Evolutionary conservation across 129 eudicot genomes (phyloP), one percentile per base, ranked within the genome.

Genomic region (Tanacetum coccineum): DNA sequence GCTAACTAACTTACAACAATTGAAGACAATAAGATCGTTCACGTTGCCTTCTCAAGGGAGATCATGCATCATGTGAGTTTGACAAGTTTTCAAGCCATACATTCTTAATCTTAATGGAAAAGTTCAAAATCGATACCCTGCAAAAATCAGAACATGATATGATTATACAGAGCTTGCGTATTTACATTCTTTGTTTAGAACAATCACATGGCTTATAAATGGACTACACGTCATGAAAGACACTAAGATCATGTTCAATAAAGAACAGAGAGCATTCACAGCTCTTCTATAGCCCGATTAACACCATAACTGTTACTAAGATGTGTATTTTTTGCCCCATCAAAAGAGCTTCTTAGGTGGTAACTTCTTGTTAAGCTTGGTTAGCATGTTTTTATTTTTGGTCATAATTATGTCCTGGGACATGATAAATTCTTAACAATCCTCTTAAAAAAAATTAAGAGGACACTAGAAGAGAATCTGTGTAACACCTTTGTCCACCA

Each of bases 1-100:
- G 64, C 26, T 59, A 18, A 59, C 53, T 73, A 64, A 56, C 66
- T 65, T 65, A 58, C 66, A 55, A 26, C 59, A 74, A 25, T 18
- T 7, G 14, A 55, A 42, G 64, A 42, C 71, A 64, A 44, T 64
- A 42, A 52, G 20, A 53, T 53, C 28, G 50, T 56, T 57, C 52
- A 14, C 14, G 50, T 56, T 54, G 65, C 52, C 62, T 26, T 45
- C 36, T 57, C 50, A 46, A 66, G 8, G 32, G 48, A 32, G 54
- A n/a, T n/a, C 48, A 72, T 52, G 71, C 65, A 64, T 64, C 64
- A 26, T 15, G 64, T 18, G 26, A 13, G 42, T 57, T 65, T 57
- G 44, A 30, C 60, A 36, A 56, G 48, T 66, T 44, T 57, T 47
- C 68, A 47, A 74, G 67, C 62, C 77, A 52, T 62, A 22, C 12